phyloP scores from a whole-genome alignment of 257 asterid genomes.

The Penstemon davidsonii region DNA sequence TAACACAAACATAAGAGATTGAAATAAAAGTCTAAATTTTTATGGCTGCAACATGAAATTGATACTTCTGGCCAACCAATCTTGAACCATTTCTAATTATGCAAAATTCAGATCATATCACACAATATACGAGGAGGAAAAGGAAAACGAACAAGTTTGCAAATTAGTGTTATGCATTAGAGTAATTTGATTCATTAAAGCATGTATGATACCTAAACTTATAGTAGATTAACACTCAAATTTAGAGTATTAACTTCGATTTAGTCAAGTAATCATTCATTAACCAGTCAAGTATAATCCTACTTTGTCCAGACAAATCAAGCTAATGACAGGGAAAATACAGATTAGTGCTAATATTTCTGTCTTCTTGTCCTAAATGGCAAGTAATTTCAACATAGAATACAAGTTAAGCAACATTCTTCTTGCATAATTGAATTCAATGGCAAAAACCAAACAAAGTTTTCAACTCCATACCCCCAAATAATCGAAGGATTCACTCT shows the following conservation, averaged over 20 bases:
- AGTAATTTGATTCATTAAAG: too few relatives aligned
- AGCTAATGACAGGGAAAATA: constrained; percentile 1
- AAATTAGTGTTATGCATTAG: too few relatives aligned
- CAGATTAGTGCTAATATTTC: not conserved
- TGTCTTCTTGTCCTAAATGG: not conserved
- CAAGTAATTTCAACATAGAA: not conserved
- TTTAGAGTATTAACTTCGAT: too few relatives aligned
- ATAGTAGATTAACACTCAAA: too few relatives aligned
- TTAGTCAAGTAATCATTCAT: not conserved
- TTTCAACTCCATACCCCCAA: not conserved
- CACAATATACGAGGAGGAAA: too few relatives aligned
- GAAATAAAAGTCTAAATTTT: not conserved
- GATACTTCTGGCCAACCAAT: too few relatives aligned
- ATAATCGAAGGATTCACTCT: too few relatives aligned
- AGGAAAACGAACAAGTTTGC: too few relatives aligned
- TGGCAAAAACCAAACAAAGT: not conserved
- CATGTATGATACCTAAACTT: too few relatives aligned
- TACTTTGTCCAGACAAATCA: not conserved
- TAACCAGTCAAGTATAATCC: not conserved
- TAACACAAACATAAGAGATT: constrained; percentile 4
- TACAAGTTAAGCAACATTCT: not conserved
- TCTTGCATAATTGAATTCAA: not conserved
- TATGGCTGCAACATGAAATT: too few relatives aligned
- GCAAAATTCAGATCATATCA: too few relatives aligned
- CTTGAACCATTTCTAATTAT: too few relatives aligned